phyloP scores from a whole-genome alignment of 306 rosid species.

The Cucumis cinereus region DNA sequence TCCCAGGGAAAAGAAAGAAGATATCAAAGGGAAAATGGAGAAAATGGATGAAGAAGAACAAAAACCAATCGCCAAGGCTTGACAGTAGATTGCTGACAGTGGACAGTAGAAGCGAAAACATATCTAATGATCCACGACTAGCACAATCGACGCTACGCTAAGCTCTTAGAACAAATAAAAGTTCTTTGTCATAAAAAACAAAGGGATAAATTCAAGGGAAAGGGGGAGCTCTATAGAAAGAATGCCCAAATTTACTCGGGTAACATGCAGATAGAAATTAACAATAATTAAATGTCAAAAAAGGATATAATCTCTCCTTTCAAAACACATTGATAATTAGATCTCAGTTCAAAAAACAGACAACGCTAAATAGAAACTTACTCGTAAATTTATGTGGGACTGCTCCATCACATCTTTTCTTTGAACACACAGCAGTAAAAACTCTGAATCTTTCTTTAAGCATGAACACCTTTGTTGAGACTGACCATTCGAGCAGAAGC shows the following conservation, averaged over 20 bases:
- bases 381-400: not conserved
- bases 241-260: not conserved
- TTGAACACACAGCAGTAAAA: not conserved
- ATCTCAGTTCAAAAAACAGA: not conserved
- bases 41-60: no score
- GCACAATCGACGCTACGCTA: no score
- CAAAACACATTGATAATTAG: not conserved
- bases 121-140: no score
- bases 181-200: no score
- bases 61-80: no score
- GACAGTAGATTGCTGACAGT: no score
- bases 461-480: constrained; percentile 39
- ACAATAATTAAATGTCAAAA: not conserved
- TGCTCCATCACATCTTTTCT: not conserved
- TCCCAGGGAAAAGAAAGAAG: no score
- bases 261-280: not conserved
- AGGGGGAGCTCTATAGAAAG: not conserved
- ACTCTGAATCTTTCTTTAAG: constrained; percentile 12
- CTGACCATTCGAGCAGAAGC: constrained; percentile 69
- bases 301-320: not conserved
- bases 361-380: not conserved
- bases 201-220: no score
- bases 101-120: no score
- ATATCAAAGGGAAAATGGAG: no score
- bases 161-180: no score